Percentiles rank a stretch among this genome's conserved stretches.
phyloP scores from a whole-genome alignment of 129 eudicot genomes.

The Pulicaria dysenterica region DNA sequence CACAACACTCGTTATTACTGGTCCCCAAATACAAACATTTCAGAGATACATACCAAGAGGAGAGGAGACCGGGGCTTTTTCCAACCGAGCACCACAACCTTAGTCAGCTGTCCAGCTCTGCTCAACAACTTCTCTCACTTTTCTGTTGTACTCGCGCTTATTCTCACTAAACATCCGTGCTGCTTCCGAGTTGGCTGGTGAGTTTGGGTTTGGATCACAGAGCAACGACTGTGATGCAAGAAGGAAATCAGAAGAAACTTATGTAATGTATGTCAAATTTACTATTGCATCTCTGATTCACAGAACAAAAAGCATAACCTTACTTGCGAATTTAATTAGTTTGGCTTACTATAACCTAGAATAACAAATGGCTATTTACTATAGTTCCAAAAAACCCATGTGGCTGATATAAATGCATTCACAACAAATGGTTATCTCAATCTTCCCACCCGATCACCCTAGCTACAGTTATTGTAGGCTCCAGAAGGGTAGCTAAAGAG shows the following conservation, averaged over 20 bases:
- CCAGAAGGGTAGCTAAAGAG: too few species aligned
- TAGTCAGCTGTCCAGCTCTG: slow-evolving; percentile 95
- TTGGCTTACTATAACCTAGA: background rate
- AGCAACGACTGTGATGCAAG: slow-evolving; percentile 59
- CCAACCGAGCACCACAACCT: slow-evolving; percentile 29
- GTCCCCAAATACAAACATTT: slow-evolving; percentile 24
- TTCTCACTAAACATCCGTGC: slow-evolving; percentile 83
- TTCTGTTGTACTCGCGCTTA: slow-evolving; percentile 81
- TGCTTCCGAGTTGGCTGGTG: slow-evolving; percentile 91
- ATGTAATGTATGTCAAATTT: background rate
- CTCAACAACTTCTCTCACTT: slow-evolving; percentile 81
- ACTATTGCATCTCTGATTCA: background rate
- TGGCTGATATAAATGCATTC: too few species aligned
- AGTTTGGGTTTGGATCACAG: slow-evolving; percentile 86
- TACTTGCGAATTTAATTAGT: background rate
- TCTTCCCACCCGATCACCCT: too few species aligned
- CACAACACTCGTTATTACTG: slow-evolving; percentile 34
- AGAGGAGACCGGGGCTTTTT: slow-evolving; percentile 17
- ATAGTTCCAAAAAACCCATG: too few species aligned
- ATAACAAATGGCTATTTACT: background rate
- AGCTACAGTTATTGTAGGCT: too few species aligned
- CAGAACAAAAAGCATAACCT: background rate
- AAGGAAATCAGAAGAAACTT: slow-evolving; percentile 3
- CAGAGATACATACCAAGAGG: slow-evolving; percentile 33
- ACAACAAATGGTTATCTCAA: too few species aligned